Percentiles rank a stretch among this genome's conserved stretches.
These are phyloP conservation scores for Salisapilia sapeloensis DNA, from an alignment of 352 stramenopile genomes.

Conservation along the genomic window DNA sequence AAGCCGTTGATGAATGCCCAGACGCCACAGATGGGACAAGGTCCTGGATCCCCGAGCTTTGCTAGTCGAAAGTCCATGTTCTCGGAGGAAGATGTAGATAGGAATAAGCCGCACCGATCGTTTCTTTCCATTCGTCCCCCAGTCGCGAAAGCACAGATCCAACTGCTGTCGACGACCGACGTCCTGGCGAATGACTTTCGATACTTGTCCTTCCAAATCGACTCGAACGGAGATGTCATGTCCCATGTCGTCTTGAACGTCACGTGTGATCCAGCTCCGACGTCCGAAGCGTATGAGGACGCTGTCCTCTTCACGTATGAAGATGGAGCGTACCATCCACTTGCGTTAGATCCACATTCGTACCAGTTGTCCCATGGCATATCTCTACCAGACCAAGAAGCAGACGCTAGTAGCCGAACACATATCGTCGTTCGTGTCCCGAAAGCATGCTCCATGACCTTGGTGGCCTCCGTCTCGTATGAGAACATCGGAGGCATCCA, in stretches of 20 bases:
- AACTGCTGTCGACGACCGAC: constrained; percentile 26
- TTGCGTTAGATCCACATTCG: too few relatives aligned
- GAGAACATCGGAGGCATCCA: too few relatives aligned
- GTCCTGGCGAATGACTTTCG: constrained; percentile 53
- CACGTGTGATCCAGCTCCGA: constrained; percentile 28
- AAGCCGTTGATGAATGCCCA: constrained; percentile 29
- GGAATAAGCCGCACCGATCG: constrained; percentile 16
- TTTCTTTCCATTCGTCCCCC: constrained; percentile 52
- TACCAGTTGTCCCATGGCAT: too few relatives aligned
- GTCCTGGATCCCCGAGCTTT: constrained; percentile 68
- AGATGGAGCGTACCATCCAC: too few relatives aligned
- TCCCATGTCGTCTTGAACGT: constrained; percentile 32
- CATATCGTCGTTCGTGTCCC: constrained; percentile 7
- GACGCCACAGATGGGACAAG: constrained; percentile 72
- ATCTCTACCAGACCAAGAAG: too few relatives aligned
- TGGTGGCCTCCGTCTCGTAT: too few relatives aligned
- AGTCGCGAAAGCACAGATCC: constrained; percentile 37
- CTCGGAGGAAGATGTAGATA: constrained; percentile 29
- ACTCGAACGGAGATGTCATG: constrained; percentile 49
- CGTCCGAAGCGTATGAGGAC: constrained; percentile 15
- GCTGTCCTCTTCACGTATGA: constrained; percentile 44
- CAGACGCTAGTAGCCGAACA: neutral
- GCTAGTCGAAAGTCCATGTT: constrained; percentile 67
- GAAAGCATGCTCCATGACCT: constrained; percentile 70
- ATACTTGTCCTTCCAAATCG: constrained; percentile 35